Evolutionary conservation across 352 stramenopile genomes (phyloP).

Genomic region (Phytophthora sojae): DNA sequence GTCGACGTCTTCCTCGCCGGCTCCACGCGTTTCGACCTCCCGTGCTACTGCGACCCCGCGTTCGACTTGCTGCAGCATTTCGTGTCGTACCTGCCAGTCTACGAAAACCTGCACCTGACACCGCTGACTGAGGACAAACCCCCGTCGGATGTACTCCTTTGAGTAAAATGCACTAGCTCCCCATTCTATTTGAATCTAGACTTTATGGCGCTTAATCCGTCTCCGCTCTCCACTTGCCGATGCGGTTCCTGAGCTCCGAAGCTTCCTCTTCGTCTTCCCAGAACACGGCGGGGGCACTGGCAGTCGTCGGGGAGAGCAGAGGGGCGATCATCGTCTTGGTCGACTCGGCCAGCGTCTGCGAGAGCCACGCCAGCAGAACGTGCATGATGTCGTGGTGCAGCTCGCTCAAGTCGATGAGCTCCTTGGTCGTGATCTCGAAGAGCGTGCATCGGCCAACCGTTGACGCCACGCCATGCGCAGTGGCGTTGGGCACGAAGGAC

Average conservation of each 20-base stretch:
- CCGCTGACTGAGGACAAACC: conserved; percentile 28
- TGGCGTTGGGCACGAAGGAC: background rate
- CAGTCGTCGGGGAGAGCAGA: conserved; percentile 53
- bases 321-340: conserved; percentile 73
- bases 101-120: conserved; percentile 66
- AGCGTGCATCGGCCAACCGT: conserved; percentile 1
- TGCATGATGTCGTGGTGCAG: conserved; percentile 78
- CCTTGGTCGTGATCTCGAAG: conserved; percentile 1
- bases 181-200: conserved; percentile 20
- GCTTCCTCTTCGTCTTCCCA: conserved; percentile 51
- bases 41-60: conserved; percentile 33
- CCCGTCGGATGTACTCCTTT: conserved; percentile 6
- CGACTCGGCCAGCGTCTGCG: conserved; percentile 29
- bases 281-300: conserved; percentile 26
- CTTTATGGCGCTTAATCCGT: conserved; percentile 44
- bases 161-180: conserved; percentile 5
- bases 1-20: conserved; percentile 53
- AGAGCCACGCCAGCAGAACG: conserved; percentile 81
- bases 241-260: conserved; percentile 37
- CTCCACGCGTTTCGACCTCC: conserved; percentile 44
- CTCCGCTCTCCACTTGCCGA: conserved; percentile 60
- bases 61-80: conserved; percentile 70
- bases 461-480: background rate
- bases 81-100: conserved; percentile 58
- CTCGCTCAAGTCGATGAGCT: conserved; percentile 60